Evolutionary conservation across 1,284 basidiomycete species (phyloP).

Genomic region (Microbotryum lychnidis-dioicae): DNA sequence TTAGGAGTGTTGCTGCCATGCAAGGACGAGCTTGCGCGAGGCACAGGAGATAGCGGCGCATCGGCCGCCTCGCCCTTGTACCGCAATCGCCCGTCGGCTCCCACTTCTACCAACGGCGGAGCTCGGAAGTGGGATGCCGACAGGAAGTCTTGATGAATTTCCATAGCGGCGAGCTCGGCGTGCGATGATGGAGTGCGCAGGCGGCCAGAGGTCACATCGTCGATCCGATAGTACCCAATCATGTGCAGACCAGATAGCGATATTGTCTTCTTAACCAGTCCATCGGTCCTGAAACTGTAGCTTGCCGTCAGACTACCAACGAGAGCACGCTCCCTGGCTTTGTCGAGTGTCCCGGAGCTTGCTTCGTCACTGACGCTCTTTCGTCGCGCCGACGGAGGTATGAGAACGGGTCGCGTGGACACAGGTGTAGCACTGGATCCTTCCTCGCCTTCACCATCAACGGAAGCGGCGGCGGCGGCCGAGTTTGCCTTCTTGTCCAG

Average conservation of each 20-base stretch:
- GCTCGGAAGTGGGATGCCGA: slow-evolving; percentile 27
- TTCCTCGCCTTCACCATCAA: not conserved
- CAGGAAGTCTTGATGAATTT: slow-evolving; percentile 50
- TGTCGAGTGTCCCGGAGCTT: slow-evolving; percentile 27
- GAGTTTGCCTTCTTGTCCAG: slow-evolving; percentile 58
- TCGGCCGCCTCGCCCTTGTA: slow-evolving; percentile 27
- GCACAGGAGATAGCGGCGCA: slow-evolving; percentile 18
- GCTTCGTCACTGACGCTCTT: slow-evolving; percentile 12
- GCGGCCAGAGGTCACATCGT: slow-evolving; percentile 79
- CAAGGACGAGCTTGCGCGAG: slow-evolving; percentile 12
- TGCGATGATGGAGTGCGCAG: slow-evolving; percentile 79
- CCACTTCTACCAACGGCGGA: slow-evolving; percentile 32
- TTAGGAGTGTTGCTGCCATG: slow-evolving; percentile 13
- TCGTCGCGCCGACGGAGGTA: slow-evolving; percentile 34
- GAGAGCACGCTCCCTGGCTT: slow-evolving; percentile 59
- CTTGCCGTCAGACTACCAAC: slow-evolving; percentile 82
- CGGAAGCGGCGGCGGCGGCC: slow-evolving; percentile 1
- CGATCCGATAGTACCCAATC: slow-evolving; percentile 90
- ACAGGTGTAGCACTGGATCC: not conserved
- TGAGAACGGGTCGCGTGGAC: slow-evolving; percentile 45
- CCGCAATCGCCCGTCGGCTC: slow-evolving; percentile 16
- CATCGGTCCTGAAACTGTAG: slow-evolving; percentile 81
- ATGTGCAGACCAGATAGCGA: slow-evolving; percentile 68
- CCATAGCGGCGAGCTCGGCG: slow-evolving; percentile 74
- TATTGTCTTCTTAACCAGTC: slow-evolving; percentile 79